These are phyloP conservation scores for Backusella mclennaniae DNA, from an alignment of 192 early-diverging fungal genomes.

Conservation along the genomic window DNA sequence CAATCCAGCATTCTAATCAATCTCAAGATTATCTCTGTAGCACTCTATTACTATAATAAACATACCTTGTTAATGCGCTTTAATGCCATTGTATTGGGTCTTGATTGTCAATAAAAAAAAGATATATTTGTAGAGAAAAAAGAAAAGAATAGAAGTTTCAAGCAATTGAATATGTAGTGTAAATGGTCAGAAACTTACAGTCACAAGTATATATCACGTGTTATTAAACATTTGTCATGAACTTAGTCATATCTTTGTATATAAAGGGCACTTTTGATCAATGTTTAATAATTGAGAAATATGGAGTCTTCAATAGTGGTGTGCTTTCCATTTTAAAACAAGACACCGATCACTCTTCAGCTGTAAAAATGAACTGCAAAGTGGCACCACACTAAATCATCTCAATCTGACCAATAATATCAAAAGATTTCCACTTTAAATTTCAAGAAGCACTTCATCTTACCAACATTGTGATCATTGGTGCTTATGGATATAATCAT, in stretches of 20 bases:
- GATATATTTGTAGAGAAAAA: neutral
- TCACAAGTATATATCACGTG: neutral
- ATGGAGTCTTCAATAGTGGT: too few relatives aligned
- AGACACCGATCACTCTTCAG: too few relatives aligned
- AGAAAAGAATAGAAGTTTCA: slow-evolving; percentile 2
- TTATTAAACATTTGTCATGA: neutral
- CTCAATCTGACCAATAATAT: too few relatives aligned
- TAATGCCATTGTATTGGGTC: slow-evolving; percentile 75
- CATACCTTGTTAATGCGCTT: slow-evolving; percentile 99
- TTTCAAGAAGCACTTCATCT: too few relatives aligned
- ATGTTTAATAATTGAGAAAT: too few relatives aligned
- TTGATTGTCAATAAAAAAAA: slow-evolving; percentile 19
- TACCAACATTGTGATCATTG: too few relatives aligned
- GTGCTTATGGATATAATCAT: too few relatives aligned
- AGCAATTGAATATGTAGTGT: neutral
- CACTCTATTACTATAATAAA: neutral
- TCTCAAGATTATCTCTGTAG: neutral
- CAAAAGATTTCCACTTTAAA: too few relatives aligned
- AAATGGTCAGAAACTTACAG: neutral
- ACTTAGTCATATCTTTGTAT: neutral
- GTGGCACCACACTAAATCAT: too few relatives aligned
- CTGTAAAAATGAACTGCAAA: too few relatives aligned
- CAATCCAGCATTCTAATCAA: neutral
- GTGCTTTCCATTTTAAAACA: too few relatives aligned
- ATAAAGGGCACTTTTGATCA: too few relatives aligned